Evolutionary conservation across 306 rosid genomes (phyloP), one percentile per base, ranked within the genome.

Genomic region (Benincasa hispida): DNA sequence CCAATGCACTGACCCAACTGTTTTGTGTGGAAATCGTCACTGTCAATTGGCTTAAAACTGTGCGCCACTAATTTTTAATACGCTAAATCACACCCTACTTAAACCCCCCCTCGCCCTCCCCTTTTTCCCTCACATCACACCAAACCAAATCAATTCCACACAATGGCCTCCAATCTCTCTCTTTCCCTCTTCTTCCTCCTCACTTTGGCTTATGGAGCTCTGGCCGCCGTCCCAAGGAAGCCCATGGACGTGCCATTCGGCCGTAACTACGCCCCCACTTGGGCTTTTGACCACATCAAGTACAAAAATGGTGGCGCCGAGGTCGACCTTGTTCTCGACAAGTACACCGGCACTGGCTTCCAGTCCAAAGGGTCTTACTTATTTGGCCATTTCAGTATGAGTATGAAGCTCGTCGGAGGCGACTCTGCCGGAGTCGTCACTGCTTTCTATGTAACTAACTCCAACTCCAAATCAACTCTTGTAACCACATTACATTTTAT

Each of bases 381-480:
- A 84, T 92, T 88, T 75, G 97, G 97, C 24, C 93, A 92, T 75
- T 90, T 92, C 82, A 87, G 92, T 58, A 92, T 92, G 97, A 51
- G 88, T 76, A 90, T 92, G 24, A 92, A 90, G 77, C 61, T 92
- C 83, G 88, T 83, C 75, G 87, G 96, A 0, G 97, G 93, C 0
- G 97, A 92, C 83, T 92, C 97, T 9, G 96, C 97, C 15, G 97
- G 97, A 77, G 91, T 91, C 3, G 97, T 92, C 28, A 92, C 97
- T 35, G 97, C 97, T 78, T 92, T 88, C 79, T 92, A 92, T 74
- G 97, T 92, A 78, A 72, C 9, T n/a, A 53, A 53, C 55, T 15
- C 55, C 32, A 5, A 25, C 4, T 5, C 10, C 65, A 2, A 58
- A 19, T 75, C 41, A 15, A 50, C 8, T 0, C 8, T 50, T 3